phyloP scores from a whole-genome alignment of 2,329 filamentous ascomycete genomes.

The Emmonsiellopsis sp. region DNA sequence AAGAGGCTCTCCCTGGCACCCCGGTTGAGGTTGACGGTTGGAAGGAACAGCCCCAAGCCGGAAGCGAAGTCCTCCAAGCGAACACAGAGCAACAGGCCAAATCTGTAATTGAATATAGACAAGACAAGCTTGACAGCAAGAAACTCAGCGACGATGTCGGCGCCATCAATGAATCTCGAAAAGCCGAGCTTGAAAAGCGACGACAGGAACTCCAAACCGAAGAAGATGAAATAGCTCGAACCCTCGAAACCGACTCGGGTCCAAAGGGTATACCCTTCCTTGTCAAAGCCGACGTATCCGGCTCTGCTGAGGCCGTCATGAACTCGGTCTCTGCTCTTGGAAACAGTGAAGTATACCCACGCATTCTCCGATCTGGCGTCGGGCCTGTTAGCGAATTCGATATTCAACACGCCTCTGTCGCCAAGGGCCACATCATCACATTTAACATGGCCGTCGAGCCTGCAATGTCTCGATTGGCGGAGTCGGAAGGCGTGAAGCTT shows the following conservation, averaged over 20 bases:
- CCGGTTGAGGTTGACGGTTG: conserved; percentile 94
- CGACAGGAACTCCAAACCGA: conserved; percentile 23
- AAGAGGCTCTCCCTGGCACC: conserved; percentile 72
- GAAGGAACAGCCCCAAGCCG: conserved; percentile 76
- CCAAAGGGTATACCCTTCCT: conserved; percentile 65
- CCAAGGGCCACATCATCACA: conserved; percentile 67
- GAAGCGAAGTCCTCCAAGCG: conserved; percentile 80
- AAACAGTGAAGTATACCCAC: conserved; percentile 71
- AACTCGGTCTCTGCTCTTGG: conserved; percentile 69
- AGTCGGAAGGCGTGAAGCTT: conserved; percentile 62
- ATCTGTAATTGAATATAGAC: conserved; percentile 65
- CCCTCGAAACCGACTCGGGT: conserved; percentile 34
- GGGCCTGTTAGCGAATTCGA: conserved; percentile 79
- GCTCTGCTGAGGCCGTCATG: conserved; percentile 83
- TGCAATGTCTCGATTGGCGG: conserved; percentile 60
- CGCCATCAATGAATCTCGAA: conserved; percentile 63
- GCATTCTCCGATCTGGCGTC: conserved; percentile 66
- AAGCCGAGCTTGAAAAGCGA: conserved; percentile 48
- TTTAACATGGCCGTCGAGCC: conserved; percentile 71
- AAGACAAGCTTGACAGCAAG: conserved; percentile 61
- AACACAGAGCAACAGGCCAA: conserved; percentile 69
- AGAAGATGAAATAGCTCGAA: conserved; percentile 23
- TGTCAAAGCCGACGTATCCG: conserved; percentile 86
- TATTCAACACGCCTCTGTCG: conserved; percentile 73
- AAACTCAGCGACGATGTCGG: conserved; percentile 60